Base-by-base conservation (phyloP, 257 asterid species). In the Penstemon barbatus region DNA sequence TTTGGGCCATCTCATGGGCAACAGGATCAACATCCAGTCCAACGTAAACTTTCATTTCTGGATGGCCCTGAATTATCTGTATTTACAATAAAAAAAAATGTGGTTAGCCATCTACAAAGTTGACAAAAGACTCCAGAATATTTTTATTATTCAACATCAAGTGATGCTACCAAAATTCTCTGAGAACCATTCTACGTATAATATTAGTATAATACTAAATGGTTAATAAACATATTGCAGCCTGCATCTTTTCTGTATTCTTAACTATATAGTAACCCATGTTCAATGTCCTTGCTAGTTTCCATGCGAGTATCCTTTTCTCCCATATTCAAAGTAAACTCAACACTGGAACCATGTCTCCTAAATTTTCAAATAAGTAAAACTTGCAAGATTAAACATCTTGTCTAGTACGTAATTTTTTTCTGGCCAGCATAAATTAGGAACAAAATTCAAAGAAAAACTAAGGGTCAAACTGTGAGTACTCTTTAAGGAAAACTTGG, bases 21-120 rank as follows among this genome's bases (percentile, higher is more conserved):
- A 78, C 75, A 56, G 99, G 99, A 87, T 93, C 99, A 61, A 93
- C 87, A 63, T 93, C 99, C 39, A 93, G 75, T 38, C 97, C 97
- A 50, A 87, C 85, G 73, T 82, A 90, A 54, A 87, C 65, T 74
- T 83, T 78, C 96, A 93, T 84, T 78, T 93, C 99, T 0, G 89
- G 92, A 75, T 93, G 99, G 46, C 89, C 89, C 83, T 73, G 78
- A 82, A 93, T 84, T 65, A 93, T 90, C 99, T 93, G 96, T 53
- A 79, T 57, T 71, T 65, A 61, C 70, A 73, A 54, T 71, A 77
- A 65, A 13, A 4, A 4, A 42, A 56, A 62, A 64, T 71, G 61
- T 33, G 70, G 36, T 65, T 13, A 76, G 57, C 13, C 46, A 55
- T 18, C 50, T 4, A 63, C 25, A 39, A 4, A 46, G 40, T 48